A percentile compares a stretch with the other conserved stretches of the same genome.
These are phyloP conservation scores for Viridothelium virens DNA, from an alignment of 495 filamentous ascomycete genomes.

Conservation along the genomic window DNA sequence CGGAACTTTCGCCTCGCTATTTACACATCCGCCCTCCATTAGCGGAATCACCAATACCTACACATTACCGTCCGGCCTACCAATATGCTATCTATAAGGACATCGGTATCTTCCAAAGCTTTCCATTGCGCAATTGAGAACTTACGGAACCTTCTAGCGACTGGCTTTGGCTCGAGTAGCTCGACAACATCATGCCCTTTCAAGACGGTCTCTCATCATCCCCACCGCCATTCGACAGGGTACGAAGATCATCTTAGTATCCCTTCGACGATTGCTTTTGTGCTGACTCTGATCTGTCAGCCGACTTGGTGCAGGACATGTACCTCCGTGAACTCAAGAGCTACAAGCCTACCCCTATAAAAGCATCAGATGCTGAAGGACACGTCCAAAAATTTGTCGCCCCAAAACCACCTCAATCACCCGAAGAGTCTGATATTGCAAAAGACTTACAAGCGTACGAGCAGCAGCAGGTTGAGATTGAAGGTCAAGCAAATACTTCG, in stretches of 20 bases:
- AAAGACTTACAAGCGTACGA: constrained; percentile 89
- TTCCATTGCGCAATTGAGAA: background rate
- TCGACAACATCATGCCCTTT: constrained; percentile 53
- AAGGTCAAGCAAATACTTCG: constrained; percentile 62
- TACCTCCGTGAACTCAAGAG: constrained; percentile 90
- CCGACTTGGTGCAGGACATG: constrained; percentile 91
- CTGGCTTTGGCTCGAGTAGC: constrained; percentile 69
- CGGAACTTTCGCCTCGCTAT: constrained; percentile 3
- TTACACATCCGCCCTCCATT: background rate
- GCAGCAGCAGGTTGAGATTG: constrained; percentile 83
- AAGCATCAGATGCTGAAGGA: constrained; percentile 77
- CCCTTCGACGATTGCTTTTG: background rate
- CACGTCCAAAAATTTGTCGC: constrained; percentile 81
- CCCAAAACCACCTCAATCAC: constrained; percentile 72
- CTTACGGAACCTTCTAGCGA: constrained; percentile 49
- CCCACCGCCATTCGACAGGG: constrained; percentile 68
- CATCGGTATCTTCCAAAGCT: constrained; percentile 28
- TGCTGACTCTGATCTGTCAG: constrained; percentile 39
- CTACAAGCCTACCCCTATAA: constrained; percentile 81
- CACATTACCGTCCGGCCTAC: background rate
- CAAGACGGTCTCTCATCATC: constrained; percentile 74
- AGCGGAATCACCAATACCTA: background rate
- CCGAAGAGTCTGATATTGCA: constrained; percentile 87
- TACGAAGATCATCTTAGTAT: constrained; percentile 37
- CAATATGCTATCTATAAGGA: constrained; percentile 34